A percentile compares a stretch with the other conserved stretches of the same genome.
Conservation (phyloP, 1,284 basidiomycete genomes). For the Chalciporus sp. region DNA sequence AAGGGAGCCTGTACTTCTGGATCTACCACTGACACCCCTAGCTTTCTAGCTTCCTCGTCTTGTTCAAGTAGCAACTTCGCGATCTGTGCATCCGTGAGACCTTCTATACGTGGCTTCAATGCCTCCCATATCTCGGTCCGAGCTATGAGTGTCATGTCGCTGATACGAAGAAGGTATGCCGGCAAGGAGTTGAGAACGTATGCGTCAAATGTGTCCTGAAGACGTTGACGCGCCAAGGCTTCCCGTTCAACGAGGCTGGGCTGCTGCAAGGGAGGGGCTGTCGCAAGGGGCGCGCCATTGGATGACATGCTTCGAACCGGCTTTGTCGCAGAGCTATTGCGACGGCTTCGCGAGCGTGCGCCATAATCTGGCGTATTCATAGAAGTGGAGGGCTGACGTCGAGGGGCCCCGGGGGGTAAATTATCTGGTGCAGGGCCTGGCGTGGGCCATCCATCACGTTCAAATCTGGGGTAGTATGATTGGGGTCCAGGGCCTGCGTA, state of each 20-base stretch:
- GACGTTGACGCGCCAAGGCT: conserved; percentile 22
- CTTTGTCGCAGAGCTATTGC: conserved; percentile 23
- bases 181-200: conserved; percentile 29
- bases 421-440: conserved; percentile 16
- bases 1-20: conserved; percentile 26
- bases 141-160: conserved; percentile 26
- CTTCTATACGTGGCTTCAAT: conserved; percentile 26
- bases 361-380: conserved; percentile 23
- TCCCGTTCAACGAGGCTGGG: conserved; percentile 25
- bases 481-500: background rate
- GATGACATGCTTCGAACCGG: conserved; percentile 18
- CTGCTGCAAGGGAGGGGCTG: conserved; percentile 17
- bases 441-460: conserved; percentile 22
- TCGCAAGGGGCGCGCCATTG: conserved; percentile 18
- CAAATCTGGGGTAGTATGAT: conserved; percentile 24
- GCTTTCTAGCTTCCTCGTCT: conserved; percentile 27
- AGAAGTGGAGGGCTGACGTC: conserved; percentile 24
- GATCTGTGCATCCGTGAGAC: conserved; percentile 24
- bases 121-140: conserved; percentile 26
- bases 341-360: conserved; percentile 17
- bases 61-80: conserved; percentile 28
- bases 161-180: conserved; percentile 23
- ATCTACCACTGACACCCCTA: conserved; percentile 26
- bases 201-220: conserved; percentile 24
- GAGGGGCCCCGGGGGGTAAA: conserved; percentile 6